These are phyloP conservation scores for Papilionanthe hybrid DNA, from an alignment of 116 monocot genomes.

Conservation along the genomic window DNA sequence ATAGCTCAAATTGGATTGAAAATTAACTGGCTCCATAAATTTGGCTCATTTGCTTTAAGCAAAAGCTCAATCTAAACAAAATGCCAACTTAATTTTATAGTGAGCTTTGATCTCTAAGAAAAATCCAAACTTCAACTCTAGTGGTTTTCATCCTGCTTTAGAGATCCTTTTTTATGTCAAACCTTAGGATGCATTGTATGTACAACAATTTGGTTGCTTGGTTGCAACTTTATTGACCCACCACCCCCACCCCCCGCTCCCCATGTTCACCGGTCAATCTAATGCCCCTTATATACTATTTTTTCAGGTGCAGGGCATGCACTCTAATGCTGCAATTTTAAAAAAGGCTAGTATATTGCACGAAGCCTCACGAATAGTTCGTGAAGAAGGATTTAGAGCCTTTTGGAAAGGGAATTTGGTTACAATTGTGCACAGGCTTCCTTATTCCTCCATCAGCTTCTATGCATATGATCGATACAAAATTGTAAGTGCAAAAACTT, in stretches of 20 bases:
- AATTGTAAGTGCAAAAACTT: conserved; percentile 30
- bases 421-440: conserved; percentile 82
- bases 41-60: too few relatives aligned
- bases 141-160: background rate
- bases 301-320: conserved; percentile 88
- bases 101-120: too few relatives aligned
- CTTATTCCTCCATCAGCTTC: conserved; percentile 95
- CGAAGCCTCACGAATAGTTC: conserved; percentile 74
- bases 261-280: background rate
- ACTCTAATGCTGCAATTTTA: conserved; percentile 59
- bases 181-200: background rate
- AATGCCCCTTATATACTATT: background rate
- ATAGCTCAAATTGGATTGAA: too few relatives aligned
- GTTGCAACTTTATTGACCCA: background rate
- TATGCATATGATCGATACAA: conserved; percentile 92
- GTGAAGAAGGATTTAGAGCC: conserved; percentile 83
- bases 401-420: conserved; percentile 98
- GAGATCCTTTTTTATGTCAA: background rate
- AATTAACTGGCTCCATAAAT: too few relatives aligned
- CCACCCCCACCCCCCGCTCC: too few relatives aligned
- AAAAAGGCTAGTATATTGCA: conserved; percentile 63
- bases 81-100: too few relatives aligned
- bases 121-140: too few relatives aligned
- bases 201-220: background rate
- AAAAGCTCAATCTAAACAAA: too few relatives aligned